Base-by-base conservation (phyloP, 2,329 filamentous ascomycete species). In the Colletotrichum musae region DNA sequence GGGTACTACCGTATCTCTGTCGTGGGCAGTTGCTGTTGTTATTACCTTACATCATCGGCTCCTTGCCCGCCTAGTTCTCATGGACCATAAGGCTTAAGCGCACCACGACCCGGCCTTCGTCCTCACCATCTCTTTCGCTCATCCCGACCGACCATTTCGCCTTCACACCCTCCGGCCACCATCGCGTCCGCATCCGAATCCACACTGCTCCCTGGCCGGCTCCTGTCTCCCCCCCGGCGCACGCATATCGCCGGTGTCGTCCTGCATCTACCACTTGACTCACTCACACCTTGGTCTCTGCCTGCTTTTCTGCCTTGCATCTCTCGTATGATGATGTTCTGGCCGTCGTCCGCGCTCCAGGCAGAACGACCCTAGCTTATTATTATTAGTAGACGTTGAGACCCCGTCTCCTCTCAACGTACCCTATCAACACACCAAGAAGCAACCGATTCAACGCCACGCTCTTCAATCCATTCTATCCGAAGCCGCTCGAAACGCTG, bases 251-350 rank as follows among this genome's bases (percentile, higher is more conserved):
- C 28, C 61, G 52, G 32, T 26, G 53, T 57, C 62, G 45, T 59
- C 53, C 62, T 32, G 28, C 54, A 32, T 47, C 62, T 59, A 39
- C 53, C 62, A 59, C 48, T 48, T 43, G 47, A 48, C 45, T 70
- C 60, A 61, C 62, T 70, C 67, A 67, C 62, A 32, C n/a, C 56
- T 69, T 65, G 61, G 66, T 61, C 39, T 70, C 67, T 56, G 62
- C 56, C 56, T 67, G 45, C 51, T 66, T 36, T 36, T 60, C 67
- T 70, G 67, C 67, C 62, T 70, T 51, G 39, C 43, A 24, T 66
- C 62, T 43, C 67, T 61, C 67, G 62, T 60, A 66, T 56, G 62
- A 69, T 51, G 43, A 47, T 61, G 48, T 54, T 59, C 43, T 59
- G 39, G 61, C 54, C 36, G 54, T 54, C 36, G 54, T 39, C 60